Base-by-base conservation (phyloP, 176 grass and related monocot species). In the Aegilops longissima region DNA sequence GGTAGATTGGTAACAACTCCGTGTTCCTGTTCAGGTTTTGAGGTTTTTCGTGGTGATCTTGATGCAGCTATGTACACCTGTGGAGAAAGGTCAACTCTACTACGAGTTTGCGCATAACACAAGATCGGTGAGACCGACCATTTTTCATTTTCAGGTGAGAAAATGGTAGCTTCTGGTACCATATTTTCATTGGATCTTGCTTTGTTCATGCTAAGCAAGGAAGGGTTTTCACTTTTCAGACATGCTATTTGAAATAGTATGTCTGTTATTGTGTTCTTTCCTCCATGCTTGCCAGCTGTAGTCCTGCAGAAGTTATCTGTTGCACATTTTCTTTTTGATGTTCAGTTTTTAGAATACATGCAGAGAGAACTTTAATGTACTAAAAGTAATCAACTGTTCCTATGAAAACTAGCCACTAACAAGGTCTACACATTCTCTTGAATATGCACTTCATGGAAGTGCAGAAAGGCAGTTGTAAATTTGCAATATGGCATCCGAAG, bases 101-200 rank as follows among this genome's bases (percentile, higher is more conserved):
- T 98, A 98, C 17, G 91, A 95, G 45, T 98, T 98, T 76, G 81
- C 88, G 68, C 74, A 74, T 24, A 98, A 88, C 86, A 90, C 96
- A 56, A 93, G 86, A 88, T 91, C 93, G 1, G 88, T 98, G 21
- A 98, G 89, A 84, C 78, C 93, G 6, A 87, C 82, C 20, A 91
- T 98, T 84, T 86, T 86, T 92, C 96, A 98, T 95, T 94, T 95
- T 42, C 90, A 98, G 86, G 96, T 95, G 80, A 95, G 78, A 70
- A 79, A 87, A 30, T 47, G 73, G 9, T 42, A 69, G 5, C 16
- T 69, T 3, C 16, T 79, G 66, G 35, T 61, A 18, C 54, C 14
- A 66, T 29, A 25, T 25, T 84, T 87, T 61, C 2, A 7, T n/a
- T 20, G 18, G 5, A 44, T 51, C 67, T 56, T 78, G 29, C 24